These are phyloP conservation scores for Xylaria sp. DNA, from an alignment of 2,329 filamentous ascomycete genomes.

Conservation along the genomic window DNA sequence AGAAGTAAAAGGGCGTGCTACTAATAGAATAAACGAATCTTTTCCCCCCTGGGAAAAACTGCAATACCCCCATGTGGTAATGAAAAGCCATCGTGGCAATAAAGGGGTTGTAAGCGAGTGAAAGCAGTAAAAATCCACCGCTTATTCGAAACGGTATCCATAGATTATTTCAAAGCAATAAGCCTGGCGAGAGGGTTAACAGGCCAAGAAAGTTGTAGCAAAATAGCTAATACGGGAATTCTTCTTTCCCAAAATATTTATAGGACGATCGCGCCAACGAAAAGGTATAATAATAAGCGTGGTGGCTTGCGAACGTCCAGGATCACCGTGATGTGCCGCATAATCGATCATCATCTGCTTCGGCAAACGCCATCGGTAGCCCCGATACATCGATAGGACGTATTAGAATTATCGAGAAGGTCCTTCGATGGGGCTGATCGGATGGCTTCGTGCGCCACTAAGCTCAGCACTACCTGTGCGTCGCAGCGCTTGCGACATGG, in stretches of 20 bases:
- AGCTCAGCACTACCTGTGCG: conserved; percentile 82
- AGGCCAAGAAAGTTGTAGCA: conserved; percentile 13
- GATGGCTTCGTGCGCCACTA: conserved; percentile 49
- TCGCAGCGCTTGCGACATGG: conserved; percentile 83
- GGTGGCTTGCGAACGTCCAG: neutral
- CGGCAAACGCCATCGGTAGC: neutral
- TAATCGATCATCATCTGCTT: neutral
- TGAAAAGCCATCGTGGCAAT: neutral
- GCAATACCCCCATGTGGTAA: neutral
- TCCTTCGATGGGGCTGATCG: conserved; percentile 52
- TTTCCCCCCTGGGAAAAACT: neutral
- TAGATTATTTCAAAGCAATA: conserved; percentile 18
- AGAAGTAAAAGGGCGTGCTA: too few species aligned
- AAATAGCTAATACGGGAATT: neutral
- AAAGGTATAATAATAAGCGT: conserved; percentile 2
- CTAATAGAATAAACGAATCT: too few species aligned
- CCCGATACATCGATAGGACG: neutral
- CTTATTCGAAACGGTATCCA: conserved; percentile 28
- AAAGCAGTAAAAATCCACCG: neutral
- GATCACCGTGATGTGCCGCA: neutral
- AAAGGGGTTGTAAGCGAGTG: neutral
- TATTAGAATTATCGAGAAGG: conserved; percentile 26
- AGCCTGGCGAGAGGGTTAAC: neutral
- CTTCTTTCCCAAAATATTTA: conserved; percentile 2
- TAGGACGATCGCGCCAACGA: neutral